Conservation (phyloP, 345 rosid genomes). For the Camelina hispida region DNA sequence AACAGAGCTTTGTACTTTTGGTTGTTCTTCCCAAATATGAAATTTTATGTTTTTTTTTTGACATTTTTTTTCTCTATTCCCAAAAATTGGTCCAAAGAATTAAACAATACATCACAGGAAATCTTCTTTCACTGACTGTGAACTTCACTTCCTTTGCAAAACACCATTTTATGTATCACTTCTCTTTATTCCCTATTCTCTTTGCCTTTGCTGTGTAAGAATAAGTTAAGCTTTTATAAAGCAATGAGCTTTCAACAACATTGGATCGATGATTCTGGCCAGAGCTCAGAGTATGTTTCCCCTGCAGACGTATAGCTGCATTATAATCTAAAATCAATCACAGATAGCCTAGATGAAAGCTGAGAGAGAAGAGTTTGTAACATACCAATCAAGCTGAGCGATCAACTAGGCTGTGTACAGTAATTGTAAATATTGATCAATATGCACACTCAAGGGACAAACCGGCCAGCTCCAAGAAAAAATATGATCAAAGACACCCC, state of each 20-base stretch:
- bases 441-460: constrained; percentile 31
- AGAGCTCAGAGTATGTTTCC: constrained; percentile 38
- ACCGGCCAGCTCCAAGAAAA: constrained; percentile 31
- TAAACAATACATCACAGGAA: constrained; percentile 30
- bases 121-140: constrained; percentile 26
- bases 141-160: constrained; percentile 25
- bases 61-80: constrained; percentile 28
- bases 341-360: not conserved
- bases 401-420: constrained; percentile 37
- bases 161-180: constrained; percentile 25
- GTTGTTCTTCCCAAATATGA: constrained; percentile 29
- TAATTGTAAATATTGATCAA: constrained; percentile 24
- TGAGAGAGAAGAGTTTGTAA: constrained; percentile 19
- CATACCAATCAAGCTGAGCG: constrained; percentile 44
- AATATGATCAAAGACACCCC: constrained; percentile 25
- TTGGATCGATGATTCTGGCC: constrained; percentile 18
- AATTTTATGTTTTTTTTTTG: constrained; percentile 13
- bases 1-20: constrained; percentile 28
- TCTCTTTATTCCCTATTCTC: constrained; percentile 42
- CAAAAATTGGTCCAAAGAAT: constrained; percentile 40
- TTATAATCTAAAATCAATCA: constrained; percentile 25
- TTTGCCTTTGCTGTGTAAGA: constrained; percentile 37
- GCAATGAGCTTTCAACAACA: constrained; percentile 34
- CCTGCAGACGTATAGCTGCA: constrained; percentile 32
- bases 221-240: constrained; percentile 26